phyloP scores from a whole-genome alignment of 1,284 basidiomycete genomes.

The Bondarzewia mesenterica region DNA sequence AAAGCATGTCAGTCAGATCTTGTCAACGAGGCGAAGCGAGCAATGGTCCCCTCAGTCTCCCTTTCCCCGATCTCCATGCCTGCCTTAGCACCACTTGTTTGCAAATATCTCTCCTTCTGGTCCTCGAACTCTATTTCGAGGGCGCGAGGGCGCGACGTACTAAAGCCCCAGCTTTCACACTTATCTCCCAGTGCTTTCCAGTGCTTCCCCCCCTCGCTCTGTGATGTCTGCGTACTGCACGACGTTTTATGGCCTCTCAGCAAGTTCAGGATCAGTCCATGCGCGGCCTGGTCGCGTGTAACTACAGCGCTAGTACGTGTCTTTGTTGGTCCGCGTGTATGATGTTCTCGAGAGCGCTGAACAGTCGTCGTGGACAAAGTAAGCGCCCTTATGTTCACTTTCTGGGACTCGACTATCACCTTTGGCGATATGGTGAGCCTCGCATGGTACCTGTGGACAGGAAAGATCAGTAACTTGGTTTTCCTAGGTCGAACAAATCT shows the following conservation, averaged over 20 bases:
- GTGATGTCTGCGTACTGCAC: not conserved
- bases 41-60: no score
- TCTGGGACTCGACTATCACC: conserved; percentile 15
- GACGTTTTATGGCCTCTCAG: not conserved
- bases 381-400: conserved; percentile 18
- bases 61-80: not conserved
- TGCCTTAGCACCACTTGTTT: not conserved
- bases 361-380: no score
- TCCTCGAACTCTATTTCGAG: not conserved
- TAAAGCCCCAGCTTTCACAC: not conserved
- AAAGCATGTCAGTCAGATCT: no score
- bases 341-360: not conserved
- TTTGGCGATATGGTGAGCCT: conserved; percentile 5
- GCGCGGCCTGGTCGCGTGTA: conserved; percentile 12
- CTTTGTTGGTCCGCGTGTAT: not conserved
- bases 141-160: no score
- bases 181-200: not conserved
- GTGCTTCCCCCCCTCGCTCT: not conserved
- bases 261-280: no score
- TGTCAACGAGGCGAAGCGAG: no score
- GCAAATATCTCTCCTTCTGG: not conserved
- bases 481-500: not conserved
- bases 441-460: not conserved
- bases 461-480: no score
- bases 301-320: conserved; percentile 18